Conservation (phyloP, 192 early-diverging fungal genomes). For the Gonapodya prolifera region DNA sequence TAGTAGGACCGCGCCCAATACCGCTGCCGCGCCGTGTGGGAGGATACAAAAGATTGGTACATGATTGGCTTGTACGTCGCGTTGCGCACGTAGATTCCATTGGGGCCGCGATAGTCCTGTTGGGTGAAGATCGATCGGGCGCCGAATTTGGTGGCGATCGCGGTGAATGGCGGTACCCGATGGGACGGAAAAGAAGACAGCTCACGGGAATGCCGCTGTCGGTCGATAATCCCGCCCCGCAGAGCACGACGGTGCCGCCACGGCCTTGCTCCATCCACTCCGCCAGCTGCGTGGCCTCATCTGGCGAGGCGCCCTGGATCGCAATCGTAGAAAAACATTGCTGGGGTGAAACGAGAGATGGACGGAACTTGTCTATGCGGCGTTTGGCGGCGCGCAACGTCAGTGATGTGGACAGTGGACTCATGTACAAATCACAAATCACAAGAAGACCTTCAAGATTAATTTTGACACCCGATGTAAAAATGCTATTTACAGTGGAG, state of each 20-base stretch:
- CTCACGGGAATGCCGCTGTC: not conserved
- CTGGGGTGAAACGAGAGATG: too few relatives aligned
- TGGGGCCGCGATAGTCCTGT: constrained; percentile 75
- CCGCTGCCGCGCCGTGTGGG: constrained; percentile 52
- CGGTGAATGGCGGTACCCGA: not conserved
- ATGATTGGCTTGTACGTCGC: constrained; percentile 59
- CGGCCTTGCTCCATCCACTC: not conserved
- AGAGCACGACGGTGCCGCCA: not conserved
- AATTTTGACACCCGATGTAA: too few relatives aligned
- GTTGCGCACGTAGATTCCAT: constrained; percentile 24
- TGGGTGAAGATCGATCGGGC: constrained; percentile 31
- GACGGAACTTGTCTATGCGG: too few relatives aligned
- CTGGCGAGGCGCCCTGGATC: not conserved
- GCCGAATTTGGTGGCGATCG: not conserved
- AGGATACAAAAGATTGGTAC: constrained; percentile 31
- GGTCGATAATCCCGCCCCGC: not conserved
- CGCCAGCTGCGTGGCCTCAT: not conserved
- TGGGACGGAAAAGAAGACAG: not conserved
- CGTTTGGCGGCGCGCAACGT: too few relatives aligned
- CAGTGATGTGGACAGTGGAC: too few relatives aligned
- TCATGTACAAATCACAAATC: too few relatives aligned
- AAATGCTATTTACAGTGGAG: too few relatives aligned
- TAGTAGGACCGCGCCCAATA: constrained; percentile 88
- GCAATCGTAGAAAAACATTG: too few relatives aligned
- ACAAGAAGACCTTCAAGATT: too few relatives aligned